Evolutionary conservation across 2,329 filamentous ascomycete genomes (phyloP).

Genomic region (Fusarium succisae): DNA sequence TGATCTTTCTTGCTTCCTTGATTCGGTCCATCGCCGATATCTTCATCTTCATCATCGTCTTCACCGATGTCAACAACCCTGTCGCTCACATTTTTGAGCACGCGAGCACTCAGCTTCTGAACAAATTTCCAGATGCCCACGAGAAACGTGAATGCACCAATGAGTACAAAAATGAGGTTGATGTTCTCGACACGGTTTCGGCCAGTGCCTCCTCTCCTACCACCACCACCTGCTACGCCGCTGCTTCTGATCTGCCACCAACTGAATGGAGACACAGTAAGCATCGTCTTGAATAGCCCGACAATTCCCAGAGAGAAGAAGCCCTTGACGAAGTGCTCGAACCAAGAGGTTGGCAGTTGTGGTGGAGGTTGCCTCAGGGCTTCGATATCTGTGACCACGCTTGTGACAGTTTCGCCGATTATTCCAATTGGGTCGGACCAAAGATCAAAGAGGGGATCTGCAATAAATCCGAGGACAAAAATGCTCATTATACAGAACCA

Average conservation of each 20-base stretch:
- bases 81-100: constrained; percentile 82
- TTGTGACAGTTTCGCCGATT: constrained; percentile 62
- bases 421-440: constrained; percentile 82
- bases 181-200: constrained; percentile 81
- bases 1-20: constrained; percentile 50
- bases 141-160: constrained; percentile 84
- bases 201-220: constrained; percentile 69
- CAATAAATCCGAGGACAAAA: constrained; percentile 88
- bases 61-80: constrained; percentile 83
- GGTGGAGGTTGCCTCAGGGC: constrained; percentile 50
- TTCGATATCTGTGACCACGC: constrained; percentile 54
- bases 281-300: constrained; percentile 82
- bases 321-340: constrained; percentile 87
- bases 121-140: constrained; percentile 88
- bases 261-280: constrained; percentile 78
- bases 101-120: constrained; percentile 73
- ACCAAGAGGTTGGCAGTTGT: constrained; percentile 71
- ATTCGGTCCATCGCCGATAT: constrained; percentile 56
- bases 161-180: constrained; percentile 79
- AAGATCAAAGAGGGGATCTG: constrained; percentile 89
- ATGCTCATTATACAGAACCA: constrained; percentile 75
- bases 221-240: constrained; percentile 62
- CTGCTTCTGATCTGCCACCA: constrained; percentile 78
- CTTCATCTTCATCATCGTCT: constrained; percentile 65
- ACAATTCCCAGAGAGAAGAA: constrained; percentile 89